These are phyloP conservation scores for Mrakia gelida DNA, from an alignment of 768 basidiomycete species.

Conservation along the genomic window DNA sequence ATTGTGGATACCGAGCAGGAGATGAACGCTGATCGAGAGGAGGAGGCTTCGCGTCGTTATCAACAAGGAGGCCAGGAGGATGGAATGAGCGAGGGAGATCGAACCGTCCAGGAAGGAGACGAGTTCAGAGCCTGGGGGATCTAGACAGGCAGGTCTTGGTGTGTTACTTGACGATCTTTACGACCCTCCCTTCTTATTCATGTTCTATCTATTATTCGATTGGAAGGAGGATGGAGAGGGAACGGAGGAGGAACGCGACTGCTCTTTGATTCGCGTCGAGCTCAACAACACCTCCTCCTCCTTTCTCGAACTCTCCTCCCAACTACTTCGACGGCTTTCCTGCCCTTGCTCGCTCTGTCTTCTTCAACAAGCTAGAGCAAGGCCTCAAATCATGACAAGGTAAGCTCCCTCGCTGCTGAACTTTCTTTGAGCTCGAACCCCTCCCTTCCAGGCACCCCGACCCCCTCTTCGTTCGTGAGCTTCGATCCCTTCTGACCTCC, in stretches of 20 bases:
- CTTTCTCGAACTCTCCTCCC: neutral
- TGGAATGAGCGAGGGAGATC: slow-evolving; percentile 8
- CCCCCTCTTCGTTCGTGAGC: neutral
- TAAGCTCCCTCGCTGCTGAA: neutral
- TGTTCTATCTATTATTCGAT: neutral
- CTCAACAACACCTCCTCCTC: neutral
- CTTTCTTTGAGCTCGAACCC: neutral
- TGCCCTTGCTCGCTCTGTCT: neutral
- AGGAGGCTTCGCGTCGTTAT: slow-evolving; percentile 6
- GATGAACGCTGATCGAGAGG: slow-evolving; percentile 6
- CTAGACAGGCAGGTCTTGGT: neutral
- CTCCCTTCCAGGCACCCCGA: neutral
- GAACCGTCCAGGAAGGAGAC: slow-evolving; percentile 8
- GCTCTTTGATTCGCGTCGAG: neutral
- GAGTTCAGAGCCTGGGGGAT: slow-evolving; percentile 5
- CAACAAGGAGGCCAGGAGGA: slow-evolving; percentile 6
- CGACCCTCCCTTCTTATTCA: slow-evolving; percentile 5
- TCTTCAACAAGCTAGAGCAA: neutral
- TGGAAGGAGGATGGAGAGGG: neutral
- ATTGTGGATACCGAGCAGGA: slow-evolving; percentile 51
- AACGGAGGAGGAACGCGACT: neutral
- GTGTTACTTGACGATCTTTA: slow-evolving; percentile 18
- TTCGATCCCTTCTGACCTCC: neutral
- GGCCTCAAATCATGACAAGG: neutral
- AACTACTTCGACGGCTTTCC: neutral